Evolutionary conservation across 2,329 filamentous ascomycete genomes (phyloP).

Genomic region (Arthrinium phaeospermum): DNA sequence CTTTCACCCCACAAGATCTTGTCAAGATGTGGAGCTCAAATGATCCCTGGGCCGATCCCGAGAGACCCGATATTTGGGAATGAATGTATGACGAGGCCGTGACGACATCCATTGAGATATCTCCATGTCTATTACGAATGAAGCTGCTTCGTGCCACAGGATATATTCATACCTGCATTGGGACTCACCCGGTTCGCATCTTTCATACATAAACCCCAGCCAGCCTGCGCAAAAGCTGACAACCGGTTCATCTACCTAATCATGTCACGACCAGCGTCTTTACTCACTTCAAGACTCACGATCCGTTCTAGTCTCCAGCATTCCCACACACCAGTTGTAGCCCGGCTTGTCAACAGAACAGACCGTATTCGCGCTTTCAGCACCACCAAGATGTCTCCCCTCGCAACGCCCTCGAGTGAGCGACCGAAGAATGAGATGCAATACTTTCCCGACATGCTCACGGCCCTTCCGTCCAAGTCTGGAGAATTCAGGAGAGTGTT

Average conservation of each 20-base stretch:
- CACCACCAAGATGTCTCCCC: conserved; percentile 35
- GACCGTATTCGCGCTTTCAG: not conserved
- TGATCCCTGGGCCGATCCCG: conserved; percentile 24
- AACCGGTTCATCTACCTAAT: not conserved
- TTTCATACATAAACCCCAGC: not conserved
- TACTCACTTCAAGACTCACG: not conserved
- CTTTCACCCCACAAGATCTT: no score
- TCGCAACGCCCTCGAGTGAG: conserved; percentile 40
- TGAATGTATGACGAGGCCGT: conserved; percentile 23
- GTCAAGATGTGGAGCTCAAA: not conserved
- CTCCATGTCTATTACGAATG: not conserved
- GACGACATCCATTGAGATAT: conserved; percentile 13
- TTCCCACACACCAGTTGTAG: not conserved
- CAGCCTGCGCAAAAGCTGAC: not conserved
- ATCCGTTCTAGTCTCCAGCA: not conserved
- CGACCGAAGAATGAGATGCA: conserved; percentile 60
- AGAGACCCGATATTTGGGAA: not conserved
- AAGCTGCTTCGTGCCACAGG: not conserved
- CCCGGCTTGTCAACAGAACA: not conserved
- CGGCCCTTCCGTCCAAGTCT: conserved; percentile 57
- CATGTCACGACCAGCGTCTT: not conserved
- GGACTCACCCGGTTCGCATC: not conserved
- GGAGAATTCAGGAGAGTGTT: conserved; percentile 66
- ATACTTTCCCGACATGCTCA: conserved; percentile 64
- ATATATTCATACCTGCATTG: not conserved